phyloP scores from a whole-genome alignment of 1,139 yeast species.

The Saccharomycopsis crataegensis region DNA sequence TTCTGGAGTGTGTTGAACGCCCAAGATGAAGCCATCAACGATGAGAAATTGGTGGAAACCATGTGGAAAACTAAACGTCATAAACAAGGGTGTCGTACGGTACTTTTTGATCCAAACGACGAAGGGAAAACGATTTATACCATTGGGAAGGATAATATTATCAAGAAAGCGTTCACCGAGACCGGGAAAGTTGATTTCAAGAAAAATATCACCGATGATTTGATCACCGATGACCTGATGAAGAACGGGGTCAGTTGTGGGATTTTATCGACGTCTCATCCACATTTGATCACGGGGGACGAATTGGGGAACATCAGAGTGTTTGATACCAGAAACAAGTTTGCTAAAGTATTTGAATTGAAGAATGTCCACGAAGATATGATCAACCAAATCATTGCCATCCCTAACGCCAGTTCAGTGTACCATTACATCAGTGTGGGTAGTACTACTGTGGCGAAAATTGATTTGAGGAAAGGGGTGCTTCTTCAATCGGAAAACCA shows the following conservation, averaged over 20 bases:
- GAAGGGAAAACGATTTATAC: conserved; percentile 46
- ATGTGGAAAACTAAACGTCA: conserved; percentile 86
- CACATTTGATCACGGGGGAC: conserved; percentile 67
- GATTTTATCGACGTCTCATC: conserved; percentile 60
- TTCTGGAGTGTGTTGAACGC: conserved; percentile 42
- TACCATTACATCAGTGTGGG: conserved; percentile 80
- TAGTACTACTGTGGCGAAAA: conserved; percentile 69
- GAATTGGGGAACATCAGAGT: conserved; percentile 65
- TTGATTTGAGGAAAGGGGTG: conserved; percentile 63
- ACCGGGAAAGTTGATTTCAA: conserved; percentile 68
- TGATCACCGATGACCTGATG: conserved; percentile 23
- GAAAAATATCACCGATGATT: conserved; percentile 35
- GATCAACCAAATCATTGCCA: conserved; percentile 62
- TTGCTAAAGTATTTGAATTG: conserved; percentile 39
- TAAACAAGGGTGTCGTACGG: conserved; percentile 77
- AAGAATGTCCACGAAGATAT: conserved; percentile 63
- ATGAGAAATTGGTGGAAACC: conserved; percentile 29
- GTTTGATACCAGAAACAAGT: conserved; percentile 45
- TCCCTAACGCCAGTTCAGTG: conserved; percentile 56
- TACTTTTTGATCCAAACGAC: conserved; percentile 61
- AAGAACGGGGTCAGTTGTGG: conserved; percentile 38
- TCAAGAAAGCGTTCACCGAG: conserved; percentile 65
- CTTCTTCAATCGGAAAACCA: conserved; percentile 70
- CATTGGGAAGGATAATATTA: conserved; percentile 71
- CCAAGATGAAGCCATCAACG: conserved; percentile 27